phyloP scores from a whole-genome alignment of 2,329 filamentous ascomycete genomes.

The Fusarium hainanense region DNA sequence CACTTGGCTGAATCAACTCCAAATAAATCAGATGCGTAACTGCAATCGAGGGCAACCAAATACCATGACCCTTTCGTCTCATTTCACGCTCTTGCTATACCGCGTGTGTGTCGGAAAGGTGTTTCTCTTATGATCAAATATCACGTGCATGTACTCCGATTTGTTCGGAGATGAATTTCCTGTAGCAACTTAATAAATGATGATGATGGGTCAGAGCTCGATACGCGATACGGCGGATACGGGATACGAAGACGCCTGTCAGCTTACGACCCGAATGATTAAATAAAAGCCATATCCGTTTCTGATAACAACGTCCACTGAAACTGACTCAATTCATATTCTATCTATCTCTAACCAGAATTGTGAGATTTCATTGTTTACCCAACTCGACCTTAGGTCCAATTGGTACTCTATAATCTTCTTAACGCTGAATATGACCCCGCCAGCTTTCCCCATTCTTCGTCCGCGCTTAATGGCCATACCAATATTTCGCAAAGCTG shows the following conservation, averaged over 20 bases:
- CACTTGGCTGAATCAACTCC: neutral
- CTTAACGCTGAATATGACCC: no score
- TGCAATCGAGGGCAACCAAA: neutral
- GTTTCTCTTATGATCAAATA: neutral
- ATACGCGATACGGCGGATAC: neutral
- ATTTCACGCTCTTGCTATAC: neutral
- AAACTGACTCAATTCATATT: neutral
- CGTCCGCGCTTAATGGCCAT: no score
- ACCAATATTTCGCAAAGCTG: no score
- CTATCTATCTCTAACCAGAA: no score
- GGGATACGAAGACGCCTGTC: neutral
- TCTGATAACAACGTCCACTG: fast-evolving
- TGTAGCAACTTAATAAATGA: no score
- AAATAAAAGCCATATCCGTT: neutral
- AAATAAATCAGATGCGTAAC: neutral
- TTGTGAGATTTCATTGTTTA: no score
- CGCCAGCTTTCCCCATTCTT: no score
- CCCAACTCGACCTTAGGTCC: no score
- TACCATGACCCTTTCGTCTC: neutral
- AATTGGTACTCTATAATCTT: no score
- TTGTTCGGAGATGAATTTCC: no score
- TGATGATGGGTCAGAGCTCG: neutral
- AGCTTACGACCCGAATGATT: neutral
- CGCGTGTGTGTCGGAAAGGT: neutral
- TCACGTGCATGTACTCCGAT: neutral